Evolutionary conservation across 352 stramenopile genomes (phyloP).

Genomic region (Phytophthora colocasiae): DNA sequence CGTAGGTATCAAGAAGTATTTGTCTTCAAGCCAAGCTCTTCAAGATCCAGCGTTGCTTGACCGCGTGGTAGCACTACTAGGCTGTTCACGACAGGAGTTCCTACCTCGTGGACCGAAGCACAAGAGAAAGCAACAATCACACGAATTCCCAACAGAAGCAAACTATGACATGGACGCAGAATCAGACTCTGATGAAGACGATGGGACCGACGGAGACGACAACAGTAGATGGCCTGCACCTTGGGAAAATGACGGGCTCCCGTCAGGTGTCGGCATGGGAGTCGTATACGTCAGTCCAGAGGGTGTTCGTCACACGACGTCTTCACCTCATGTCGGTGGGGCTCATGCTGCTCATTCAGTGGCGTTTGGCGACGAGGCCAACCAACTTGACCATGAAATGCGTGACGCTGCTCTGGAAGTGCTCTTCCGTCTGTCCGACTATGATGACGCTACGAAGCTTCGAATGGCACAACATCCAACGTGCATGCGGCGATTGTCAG

Average conservation of each 20-base stretch:
- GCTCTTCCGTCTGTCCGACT: slow-evolving; percentile 74
- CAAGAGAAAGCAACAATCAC: slow-evolving; percentile 23
- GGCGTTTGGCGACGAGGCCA: slow-evolving; percentile 46
- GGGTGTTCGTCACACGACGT: slow-evolving; percentile 59
- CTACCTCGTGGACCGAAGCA: slow-evolving; percentile 32
- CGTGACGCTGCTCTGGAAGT: slow-evolving; percentile 78
- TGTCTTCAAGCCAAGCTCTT: slow-evolving; percentile 55
- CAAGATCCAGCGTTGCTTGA: slow-evolving; percentile 55
- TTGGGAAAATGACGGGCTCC: slow-evolving; percentile 78
- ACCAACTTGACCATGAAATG: slow-evolving; percentile 78
- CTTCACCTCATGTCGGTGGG: slow-evolving; percentile 33
- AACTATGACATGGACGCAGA: slow-evolving; percentile 53
- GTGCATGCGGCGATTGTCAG: slow-evolving; percentile 64
- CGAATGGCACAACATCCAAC: slow-evolving; percentile 70
- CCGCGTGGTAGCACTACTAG: slow-evolving; percentile 58
- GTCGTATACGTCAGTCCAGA: slow-evolving; percentile 81
- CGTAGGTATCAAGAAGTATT: slow-evolving; percentile 47
- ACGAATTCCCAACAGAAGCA: slow-evolving; percentile 47
- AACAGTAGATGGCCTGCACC: slow-evolving; percentile 72
- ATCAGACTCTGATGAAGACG: slow-evolving; percentile 62
- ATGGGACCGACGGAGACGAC: slow-evolving; percentile 58
- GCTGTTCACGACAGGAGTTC: slow-evolving; percentile 64
- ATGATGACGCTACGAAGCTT: slow-evolving; percentile 69
- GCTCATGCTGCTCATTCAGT: slow-evolving; percentile 29
- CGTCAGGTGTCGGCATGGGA: slow-evolving; percentile 76